Evolutionary conservation across 108 stramenopile genomes (phyloP).

Genomic region (Skeletonema costatum): DNA sequence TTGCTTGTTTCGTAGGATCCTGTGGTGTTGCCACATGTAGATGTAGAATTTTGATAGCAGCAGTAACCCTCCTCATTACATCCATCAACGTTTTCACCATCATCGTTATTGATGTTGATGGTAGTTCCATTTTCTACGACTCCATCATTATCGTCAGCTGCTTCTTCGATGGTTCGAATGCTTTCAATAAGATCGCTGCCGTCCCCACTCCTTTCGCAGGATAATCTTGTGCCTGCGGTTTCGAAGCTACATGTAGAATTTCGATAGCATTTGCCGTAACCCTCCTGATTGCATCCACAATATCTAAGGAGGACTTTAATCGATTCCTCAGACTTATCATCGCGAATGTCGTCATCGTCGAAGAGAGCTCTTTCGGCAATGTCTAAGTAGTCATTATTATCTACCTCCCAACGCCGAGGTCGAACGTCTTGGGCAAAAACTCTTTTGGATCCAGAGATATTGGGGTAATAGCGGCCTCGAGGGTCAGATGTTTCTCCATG

Average conservation of each 20-base stretch:
- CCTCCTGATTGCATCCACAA: slow-evolving; percentile 34
- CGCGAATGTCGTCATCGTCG: slow-evolving; percentile 13
- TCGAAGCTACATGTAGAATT: neutral
- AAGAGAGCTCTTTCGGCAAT: neutral
- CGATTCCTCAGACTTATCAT: slow-evolving; percentile 47
- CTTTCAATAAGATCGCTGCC: neutral
- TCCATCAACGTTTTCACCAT: no score
- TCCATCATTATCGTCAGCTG: no score
- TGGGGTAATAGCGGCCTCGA: no score
- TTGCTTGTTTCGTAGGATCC: no score
- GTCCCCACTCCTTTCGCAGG: neutral
- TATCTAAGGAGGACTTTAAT: slow-evolving; percentile 42
- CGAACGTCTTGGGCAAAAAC: no score
- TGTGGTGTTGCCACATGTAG: no score
- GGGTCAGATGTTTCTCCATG: no score
- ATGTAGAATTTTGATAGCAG: no score
- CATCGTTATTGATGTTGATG: no score
- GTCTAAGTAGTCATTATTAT: neutral
- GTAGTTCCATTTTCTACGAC: no score
- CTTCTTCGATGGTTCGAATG: neutral
- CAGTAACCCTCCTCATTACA: no score
- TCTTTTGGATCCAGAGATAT: no score
- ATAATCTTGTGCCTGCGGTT: neutral
- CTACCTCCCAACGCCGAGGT: neutral
- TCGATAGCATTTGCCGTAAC: slow-evolving; percentile 4